Evolutionary conservation across 352 stramenopile genomes (phyloP).

Genomic region (Phytophthora quininea): DNA sequence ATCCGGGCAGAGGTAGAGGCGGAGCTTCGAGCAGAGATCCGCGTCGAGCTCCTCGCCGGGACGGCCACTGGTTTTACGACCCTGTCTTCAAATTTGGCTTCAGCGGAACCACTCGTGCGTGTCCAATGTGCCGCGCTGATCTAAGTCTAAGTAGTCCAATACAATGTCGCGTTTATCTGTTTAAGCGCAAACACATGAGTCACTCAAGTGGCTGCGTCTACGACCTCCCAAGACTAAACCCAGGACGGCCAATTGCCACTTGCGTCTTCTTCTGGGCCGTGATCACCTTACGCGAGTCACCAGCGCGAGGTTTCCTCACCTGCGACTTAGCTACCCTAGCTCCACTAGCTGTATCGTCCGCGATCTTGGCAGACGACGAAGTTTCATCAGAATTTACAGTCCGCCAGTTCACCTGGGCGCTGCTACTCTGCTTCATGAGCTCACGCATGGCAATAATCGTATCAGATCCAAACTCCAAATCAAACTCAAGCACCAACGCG

Average conservation of each 20-base stretch:
- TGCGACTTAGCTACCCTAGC: constrained; percentile 7
- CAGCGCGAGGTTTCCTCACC: constrained; percentile 43
- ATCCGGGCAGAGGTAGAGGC: too few species aligned
- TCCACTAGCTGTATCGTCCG: constrained; percentile 6
- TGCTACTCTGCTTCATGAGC: constrained; percentile 94
- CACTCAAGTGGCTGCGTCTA: constrained; percentile 21
- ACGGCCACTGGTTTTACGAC: too few species aligned
- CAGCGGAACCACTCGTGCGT: too few species aligned
- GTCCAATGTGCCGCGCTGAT: too few species aligned
- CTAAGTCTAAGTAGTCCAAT: too few species aligned
- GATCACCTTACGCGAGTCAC: constrained; percentile 51
- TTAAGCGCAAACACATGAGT: too few species aligned
- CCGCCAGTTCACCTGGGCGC: constrained; percentile 71
- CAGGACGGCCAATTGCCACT: constrained; percentile 78
- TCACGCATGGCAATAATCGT: constrained; percentile 94
- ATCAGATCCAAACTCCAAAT: constrained; percentile 74
- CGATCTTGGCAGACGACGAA: constrained; percentile 5
- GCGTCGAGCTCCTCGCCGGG: too few species aligned
- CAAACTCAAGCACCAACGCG: constrained; percentile 64
- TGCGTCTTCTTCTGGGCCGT: constrained; percentile 74
- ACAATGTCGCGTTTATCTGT: too few species aligned
- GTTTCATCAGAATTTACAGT: constrained; percentile 6
- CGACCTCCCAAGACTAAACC: constrained; percentile 80
- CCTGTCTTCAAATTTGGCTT: too few species aligned
- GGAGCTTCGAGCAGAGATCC: too few species aligned